These are phyloP conservation scores for Globisporangium okanoganense DNA, from an alignment of 352 stramenopile species.

Conservation along the genomic window DNA sequence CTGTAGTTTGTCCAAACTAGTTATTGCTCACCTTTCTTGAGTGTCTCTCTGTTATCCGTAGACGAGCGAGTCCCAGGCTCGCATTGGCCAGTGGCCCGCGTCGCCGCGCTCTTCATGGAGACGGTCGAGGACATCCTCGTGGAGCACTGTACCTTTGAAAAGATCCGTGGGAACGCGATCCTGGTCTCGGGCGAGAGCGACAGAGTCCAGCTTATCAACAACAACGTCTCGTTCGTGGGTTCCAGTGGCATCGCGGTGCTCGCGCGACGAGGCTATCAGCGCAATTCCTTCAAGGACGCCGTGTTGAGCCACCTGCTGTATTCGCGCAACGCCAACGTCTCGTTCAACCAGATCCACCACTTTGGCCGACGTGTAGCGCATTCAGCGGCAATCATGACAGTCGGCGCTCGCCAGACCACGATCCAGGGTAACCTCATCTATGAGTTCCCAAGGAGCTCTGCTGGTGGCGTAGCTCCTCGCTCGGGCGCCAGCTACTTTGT, in stretches of 20 bases:
- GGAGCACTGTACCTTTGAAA: slow-evolving; percentile 62
- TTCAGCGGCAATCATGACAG: slow-evolving; percentile 50
- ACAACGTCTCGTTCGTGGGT: slow-evolving; percentile 69
- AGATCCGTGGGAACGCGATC: slow-evolving; percentile 67
- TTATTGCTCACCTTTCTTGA: neutral
- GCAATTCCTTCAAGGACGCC: slow-evolving; percentile 31
- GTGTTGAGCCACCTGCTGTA: slow-evolving; percentile 42
- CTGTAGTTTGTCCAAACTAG: neutral
- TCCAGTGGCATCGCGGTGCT: slow-evolving; percentile 49
- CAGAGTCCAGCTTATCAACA: slow-evolving; percentile 48
- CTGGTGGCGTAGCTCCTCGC: neutral
- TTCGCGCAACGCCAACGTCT: slow-evolving; percentile 41
- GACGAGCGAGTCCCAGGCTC: slow-evolving; percentile 40
- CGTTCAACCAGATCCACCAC: slow-evolving; percentile 76
- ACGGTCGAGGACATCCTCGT: slow-evolving; percentile 43
- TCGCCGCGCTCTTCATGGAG: slow-evolving; percentile 65
- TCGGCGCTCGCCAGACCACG: slow-evolving; percentile 40
- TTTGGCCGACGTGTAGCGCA: slow-evolving; percentile 48
- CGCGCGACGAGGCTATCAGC: slow-evolving; percentile 21
- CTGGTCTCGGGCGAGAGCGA: slow-evolving; percentile 57
- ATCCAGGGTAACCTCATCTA: slow-evolving; percentile 63
- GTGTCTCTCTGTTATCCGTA: slow-evolving; percentile 8
- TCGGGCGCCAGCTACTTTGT: slow-evolving; percentile 31
- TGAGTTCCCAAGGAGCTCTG: slow-evolving; percentile 18
- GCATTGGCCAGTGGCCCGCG: slow-evolving; percentile 48